Percentiles rank a stretch among this genome's conserved stretches.
These are phyloP conservation scores for Annulohypoxylon bovei DNA, from an alignment of 495 filamentous ascomycete genomes.

Conservation along the genomic window DNA sequence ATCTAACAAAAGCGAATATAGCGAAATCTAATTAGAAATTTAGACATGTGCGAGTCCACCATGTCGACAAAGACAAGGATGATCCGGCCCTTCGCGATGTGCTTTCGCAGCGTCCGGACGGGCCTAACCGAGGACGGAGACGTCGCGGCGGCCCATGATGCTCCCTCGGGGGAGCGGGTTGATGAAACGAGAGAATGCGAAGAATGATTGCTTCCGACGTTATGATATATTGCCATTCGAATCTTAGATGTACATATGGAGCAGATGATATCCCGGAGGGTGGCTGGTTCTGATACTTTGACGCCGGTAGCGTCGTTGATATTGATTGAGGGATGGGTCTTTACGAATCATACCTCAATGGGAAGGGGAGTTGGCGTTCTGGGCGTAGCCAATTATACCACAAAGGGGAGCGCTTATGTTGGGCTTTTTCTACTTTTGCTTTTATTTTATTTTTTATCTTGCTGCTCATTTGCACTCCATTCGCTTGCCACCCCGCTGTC, in stretches of 20 bases:
- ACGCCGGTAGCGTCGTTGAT: conserved; percentile 24
- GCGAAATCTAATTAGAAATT: conserved; percentile 31
- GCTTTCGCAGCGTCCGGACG: conserved; percentile 83
- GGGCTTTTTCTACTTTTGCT: conserved; percentile 11
- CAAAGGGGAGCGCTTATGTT: conserved; percentile 36
- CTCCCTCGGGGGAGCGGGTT: background rate
- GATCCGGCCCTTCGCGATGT: conserved; percentile 82
- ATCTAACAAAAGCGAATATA: background rate
- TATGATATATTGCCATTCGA: conserved; percentile 43
- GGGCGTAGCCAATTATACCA: conserved; percentile 46
- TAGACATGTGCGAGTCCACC: conserved; percentile 90
- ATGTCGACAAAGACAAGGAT: conserved; percentile 85
- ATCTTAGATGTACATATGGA: conserved; percentile 45
- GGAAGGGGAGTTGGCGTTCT: conserved; percentile 37
- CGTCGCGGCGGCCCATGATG: conserved; percentile 62
- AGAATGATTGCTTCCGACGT: conserved; percentile 37
- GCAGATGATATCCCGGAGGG: conserved; percentile 43
- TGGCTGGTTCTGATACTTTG: conserved; percentile 29
- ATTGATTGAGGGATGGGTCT: conserved; percentile 28
- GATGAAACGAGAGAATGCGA: conserved; percentile 31
- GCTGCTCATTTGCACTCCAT: conserved; percentile 31
- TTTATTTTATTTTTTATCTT: conserved; percentile 6
- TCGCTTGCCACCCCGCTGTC: conserved; percentile 30
- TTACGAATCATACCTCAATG: conserved; percentile 35
- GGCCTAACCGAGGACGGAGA: conserved; percentile 82